Evolutionary conservation across 169 alveolate genomes (phyloP).

Genomic region (Plasmodium vinckei): DNA sequence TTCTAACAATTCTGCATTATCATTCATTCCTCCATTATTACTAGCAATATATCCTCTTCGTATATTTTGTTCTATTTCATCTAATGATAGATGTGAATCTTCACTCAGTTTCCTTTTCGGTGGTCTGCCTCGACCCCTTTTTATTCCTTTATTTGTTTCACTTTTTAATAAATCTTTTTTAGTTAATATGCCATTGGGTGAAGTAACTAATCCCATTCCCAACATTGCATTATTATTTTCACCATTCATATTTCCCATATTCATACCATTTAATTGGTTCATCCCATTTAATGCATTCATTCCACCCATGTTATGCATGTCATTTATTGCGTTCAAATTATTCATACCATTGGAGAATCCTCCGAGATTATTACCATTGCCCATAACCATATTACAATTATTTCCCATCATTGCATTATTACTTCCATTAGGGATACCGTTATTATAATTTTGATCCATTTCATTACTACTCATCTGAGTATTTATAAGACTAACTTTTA

Average conservation of each 20-base stretch:
- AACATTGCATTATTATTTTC: neutral
- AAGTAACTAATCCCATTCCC: no score
- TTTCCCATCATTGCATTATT: neutral
- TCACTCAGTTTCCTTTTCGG: slow-evolving; percentile 69
- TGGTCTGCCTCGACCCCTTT: slow-evolving; percentile 72
- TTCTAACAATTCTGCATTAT: slow-evolving; percentile 50
- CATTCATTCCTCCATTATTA: slow-evolving; percentile 1
- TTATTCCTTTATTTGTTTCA: slow-evolving; percentile 29
- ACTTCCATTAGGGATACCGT: slow-evolving; percentile 3
- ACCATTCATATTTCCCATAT: neutral
- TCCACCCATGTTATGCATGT: neutral
- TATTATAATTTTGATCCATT: slow-evolving; percentile 7
- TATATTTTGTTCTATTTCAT: slow-evolving; percentile 54
- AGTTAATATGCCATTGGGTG: neutral
- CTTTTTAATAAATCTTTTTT: slow-evolving; percentile 14
- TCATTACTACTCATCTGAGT: slow-evolving; percentile 3
- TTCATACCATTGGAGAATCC: neutral
- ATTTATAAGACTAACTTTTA: neutral
- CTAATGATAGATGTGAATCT: slow-evolving; percentile 54
- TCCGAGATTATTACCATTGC: neutral
- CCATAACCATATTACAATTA: neutral
- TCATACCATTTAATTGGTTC: neutral
- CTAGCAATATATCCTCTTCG: neutral
- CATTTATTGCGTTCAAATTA: neutral
- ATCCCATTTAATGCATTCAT: neutral